These are phyloP conservation scores for Blastobotrys petasosporus DNA, from an alignment of 1,139 yeast species.

Conservation along the genomic window DNA sequence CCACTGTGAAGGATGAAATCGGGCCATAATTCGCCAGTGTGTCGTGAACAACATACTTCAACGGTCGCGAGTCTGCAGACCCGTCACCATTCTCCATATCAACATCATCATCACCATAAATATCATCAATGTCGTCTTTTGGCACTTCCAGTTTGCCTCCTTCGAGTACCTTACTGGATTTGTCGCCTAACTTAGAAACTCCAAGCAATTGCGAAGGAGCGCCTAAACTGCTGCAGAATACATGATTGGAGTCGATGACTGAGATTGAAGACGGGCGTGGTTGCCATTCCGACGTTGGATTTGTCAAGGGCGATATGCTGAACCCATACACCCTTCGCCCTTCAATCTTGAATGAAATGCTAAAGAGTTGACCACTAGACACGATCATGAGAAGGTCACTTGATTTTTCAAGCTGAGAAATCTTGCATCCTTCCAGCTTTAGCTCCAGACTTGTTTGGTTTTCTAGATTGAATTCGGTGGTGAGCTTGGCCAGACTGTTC, in stretches of 20 bases:
- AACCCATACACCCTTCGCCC: constrained; percentile 39
- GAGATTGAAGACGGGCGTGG: constrained; percentile 21
- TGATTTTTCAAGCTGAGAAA: constrained; percentile 38
- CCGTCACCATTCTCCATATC: constrained; percentile 27
- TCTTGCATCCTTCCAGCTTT: constrained; percentile 51
- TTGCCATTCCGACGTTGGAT: constrained; percentile 10
- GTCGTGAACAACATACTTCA: constrained; percentile 40
- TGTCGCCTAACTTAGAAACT: background rate
- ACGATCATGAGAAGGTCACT: constrained; percentile 50
- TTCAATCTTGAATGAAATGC: constrained; percentile 47
- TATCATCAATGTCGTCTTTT: constrained; percentile 35
- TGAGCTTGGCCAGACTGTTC: constrained; percentile 47
- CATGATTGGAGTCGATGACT: too few relatives aligned
- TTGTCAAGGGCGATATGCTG: constrained; percentile 23
- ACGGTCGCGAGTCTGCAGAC: constrained; percentile 9
- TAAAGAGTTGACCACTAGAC: constrained; percentile 46
- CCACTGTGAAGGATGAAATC: constrained; percentile 61
- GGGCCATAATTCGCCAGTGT: constrained; percentile 67
- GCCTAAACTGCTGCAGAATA: too few relatives aligned
- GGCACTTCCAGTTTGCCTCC: constrained; percentile 29
- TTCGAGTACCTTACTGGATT: constrained; percentile 16
- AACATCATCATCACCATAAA: constrained; percentile 37
- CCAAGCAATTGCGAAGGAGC: too few relatives aligned
- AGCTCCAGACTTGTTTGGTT: constrained; percentile 53
- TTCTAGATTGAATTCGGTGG: constrained; percentile 45